Percentiles rank a stretch among this genome's conserved stretches.
These are phyloP conservation scores for Fusarium ambrosium DNA, from an alignment of 2,329 filamentous ascomycete species.

Conservation along the genomic window DNA sequence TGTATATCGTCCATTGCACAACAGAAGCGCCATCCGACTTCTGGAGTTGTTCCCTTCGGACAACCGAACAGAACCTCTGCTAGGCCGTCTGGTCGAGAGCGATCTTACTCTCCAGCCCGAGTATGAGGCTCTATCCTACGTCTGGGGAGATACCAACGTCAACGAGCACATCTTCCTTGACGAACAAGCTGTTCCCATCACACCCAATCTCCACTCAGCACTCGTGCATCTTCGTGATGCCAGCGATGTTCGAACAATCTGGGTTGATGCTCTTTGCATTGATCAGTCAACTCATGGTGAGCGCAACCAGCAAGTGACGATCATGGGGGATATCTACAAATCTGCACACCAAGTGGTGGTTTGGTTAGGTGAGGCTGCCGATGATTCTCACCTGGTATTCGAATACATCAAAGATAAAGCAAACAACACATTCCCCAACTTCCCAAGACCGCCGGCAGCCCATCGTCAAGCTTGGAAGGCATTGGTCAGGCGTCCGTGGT, in stretches of 20 bases:
- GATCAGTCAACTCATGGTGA: constrained; percentile 19
- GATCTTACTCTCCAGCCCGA: constrained; percentile 26
- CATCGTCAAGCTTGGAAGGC: constrained; percentile 7
- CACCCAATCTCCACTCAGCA: constrained; percentile 16
- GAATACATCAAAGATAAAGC: constrained; percentile 1
- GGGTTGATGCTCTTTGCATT: constrained; percentile 12
- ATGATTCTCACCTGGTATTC: constrained; percentile 18
- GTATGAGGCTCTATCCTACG: constrained; percentile 27
- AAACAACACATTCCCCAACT: neutral
- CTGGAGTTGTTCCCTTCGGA: constrained; percentile 2
- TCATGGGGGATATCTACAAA: constrained; percentile 33
- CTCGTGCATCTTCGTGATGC: constrained; percentile 3
- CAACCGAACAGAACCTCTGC: neutral
- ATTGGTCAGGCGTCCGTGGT: constrained; percentile 21
- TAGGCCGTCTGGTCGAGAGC: neutral
- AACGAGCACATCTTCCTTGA: neutral
- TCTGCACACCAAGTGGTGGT: constrained; percentile 24
- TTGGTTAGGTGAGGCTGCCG: constrained; percentile 15
- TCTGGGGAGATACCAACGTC: constrained; percentile 17
- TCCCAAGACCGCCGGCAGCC: neutral
- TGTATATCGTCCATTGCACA: neutral
- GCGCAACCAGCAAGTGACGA: constrained; percentile 28
- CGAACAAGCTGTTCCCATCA: neutral
- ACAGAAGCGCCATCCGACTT: constrained; percentile 19
- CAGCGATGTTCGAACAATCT: neutral